A percentile compares a stretch with the other conserved stretches of the same genome.
These are phyloP conservation scores for Brassica rapa DNA, from an alignment of 345 rosid genomes.

Conservation along the genomic window DNA sequence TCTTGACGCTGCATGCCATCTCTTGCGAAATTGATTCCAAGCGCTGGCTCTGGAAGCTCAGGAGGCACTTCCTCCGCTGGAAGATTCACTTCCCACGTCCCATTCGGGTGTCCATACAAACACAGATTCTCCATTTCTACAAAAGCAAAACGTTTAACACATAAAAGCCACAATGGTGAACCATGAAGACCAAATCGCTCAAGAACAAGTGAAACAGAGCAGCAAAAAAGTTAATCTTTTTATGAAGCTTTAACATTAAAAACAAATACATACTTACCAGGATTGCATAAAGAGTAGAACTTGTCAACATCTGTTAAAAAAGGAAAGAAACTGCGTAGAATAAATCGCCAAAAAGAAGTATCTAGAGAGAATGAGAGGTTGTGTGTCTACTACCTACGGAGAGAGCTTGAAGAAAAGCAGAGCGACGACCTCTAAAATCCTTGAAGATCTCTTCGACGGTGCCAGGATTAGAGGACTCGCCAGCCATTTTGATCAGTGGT, in stretches of 20 bases:
- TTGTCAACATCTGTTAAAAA: conserved; percentile 74
- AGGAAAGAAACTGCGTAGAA: not conserved
- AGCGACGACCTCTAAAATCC: conserved; percentile 66
- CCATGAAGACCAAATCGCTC: not conserved
- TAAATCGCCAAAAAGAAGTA: not conserved
- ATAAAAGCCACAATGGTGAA: not conserved
- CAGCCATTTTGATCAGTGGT: conserved; percentile 36
- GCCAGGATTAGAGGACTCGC: conserved; percentile 61
- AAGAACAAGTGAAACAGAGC: not conserved
- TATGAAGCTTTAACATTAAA: conserved; percentile 9
- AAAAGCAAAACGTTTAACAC: not conserved
- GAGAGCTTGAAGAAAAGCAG: conserved; percentile 81
- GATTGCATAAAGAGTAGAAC: conserved; percentile 85
- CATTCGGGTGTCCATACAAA: conserved; percentile 75
- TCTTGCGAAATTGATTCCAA: conserved; percentile 83
- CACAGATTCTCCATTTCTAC: conserved; percentile 80
- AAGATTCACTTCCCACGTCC: conserved; percentile 75
- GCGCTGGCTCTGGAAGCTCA: conserved; percentile 84
- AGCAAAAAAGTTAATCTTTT: not conserved
- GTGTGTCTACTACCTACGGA: conserved; percentile 51
- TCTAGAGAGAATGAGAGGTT: not conserved
- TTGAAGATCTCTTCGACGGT: conserved; percentile 82
- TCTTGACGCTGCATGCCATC: conserved; percentile 83
- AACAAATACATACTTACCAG: conserved; percentile 52
- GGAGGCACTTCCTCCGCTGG: conserved; percentile 86